Base-by-base conservation (phyloP, 352 stramenopile species). In the Globisporangium yorkense region DNA sequence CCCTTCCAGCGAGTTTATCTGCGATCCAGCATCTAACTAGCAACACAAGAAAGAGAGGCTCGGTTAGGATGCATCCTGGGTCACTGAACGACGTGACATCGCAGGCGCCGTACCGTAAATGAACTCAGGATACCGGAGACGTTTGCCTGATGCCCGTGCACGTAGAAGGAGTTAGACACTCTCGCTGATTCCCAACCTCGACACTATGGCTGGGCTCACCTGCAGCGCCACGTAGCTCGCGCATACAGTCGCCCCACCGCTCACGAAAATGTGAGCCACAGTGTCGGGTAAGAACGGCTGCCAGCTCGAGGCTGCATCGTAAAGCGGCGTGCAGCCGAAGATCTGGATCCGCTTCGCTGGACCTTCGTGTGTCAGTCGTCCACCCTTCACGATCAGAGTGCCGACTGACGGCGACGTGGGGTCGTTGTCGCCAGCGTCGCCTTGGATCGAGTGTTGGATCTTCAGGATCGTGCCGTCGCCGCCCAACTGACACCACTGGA, bases 401-500 rank as follows among this genome's bases (percentile, higher is more conserved):
- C 70, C 66, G 31, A 66, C 53, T 10, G 20, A 84, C 29, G 51
- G 51, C 12, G 35, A 46, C 0, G 50, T 53, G 16, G 43, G 37
- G 33, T 44, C 54, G 33, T 41, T 46, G n/a, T 65, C 54, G 29
- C 52, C 57, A 1, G 1, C 2, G 2, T 39, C 31, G 16, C 66
- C 49, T 31, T 67, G 67, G 1, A 62, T 52, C 10, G 62, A 65
- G 59, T 82, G 71, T 27, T 80, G 73, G 18, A 77, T 21, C 43
- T 86, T 86, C 7, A 92, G 48, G 53, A 92, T 89, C 3, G 85
- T 88, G 15, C 85, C 85, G 33, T 90, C 83, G 39, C 75, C 81
- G 39, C 82, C 85, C 15, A 92, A 66, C 49, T 94, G 85, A 29
- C 85, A 94, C 85, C 85, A 92, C 41, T 70, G 63, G 27, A 91